These are phyloP conservation scores for Heterococcus sp. DNA, from an alignment of 108 stramenopile genomes.

Conservation along the genomic window DNA sequence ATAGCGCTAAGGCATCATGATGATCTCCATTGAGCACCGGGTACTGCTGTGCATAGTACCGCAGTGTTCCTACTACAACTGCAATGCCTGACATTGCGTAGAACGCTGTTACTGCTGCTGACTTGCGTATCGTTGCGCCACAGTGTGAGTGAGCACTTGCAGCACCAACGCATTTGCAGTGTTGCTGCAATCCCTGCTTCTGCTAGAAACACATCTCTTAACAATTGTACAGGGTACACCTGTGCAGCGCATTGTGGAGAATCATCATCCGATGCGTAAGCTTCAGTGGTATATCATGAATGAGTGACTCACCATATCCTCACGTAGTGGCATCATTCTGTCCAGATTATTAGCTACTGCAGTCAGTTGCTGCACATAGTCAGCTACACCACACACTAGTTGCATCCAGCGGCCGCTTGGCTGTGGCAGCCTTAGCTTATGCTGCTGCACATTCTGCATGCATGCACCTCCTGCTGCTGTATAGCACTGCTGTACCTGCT, in stretches of 20 bases:
- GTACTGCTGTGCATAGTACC: not conserved
- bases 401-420: slow-evolving; percentile 43
- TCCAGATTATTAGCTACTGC: slow-evolving; percentile 12
- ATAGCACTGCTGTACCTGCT: not conserved
- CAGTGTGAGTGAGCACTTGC: not conserved
- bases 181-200: not conserved
- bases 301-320: not conserved
- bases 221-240: not conserved
- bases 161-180: not conserved
- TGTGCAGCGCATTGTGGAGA: not conserved
- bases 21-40: not conserved
- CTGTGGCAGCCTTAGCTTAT: not conserved
- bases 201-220: not conserved
- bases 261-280: not conserved
- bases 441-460: slow-evolving; percentile 21
- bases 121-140: not conserved
- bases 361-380: slow-evolving; percentile 3
- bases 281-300: not conserved
- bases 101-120: not conserved
- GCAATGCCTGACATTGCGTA: not conserved
- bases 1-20: not conserved
- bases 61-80: not conserved
- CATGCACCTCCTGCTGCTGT: slow-evolving; percentile 24
- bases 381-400: slow-evolving; percentile 45
- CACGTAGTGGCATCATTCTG: slow-evolving; percentile 25